A percentile compares a stretch with the other conserved stretches of the same genome.
Conservation (phyloP, 257 asterid species). For the Rauvolfia tetraphylla region DNA sequence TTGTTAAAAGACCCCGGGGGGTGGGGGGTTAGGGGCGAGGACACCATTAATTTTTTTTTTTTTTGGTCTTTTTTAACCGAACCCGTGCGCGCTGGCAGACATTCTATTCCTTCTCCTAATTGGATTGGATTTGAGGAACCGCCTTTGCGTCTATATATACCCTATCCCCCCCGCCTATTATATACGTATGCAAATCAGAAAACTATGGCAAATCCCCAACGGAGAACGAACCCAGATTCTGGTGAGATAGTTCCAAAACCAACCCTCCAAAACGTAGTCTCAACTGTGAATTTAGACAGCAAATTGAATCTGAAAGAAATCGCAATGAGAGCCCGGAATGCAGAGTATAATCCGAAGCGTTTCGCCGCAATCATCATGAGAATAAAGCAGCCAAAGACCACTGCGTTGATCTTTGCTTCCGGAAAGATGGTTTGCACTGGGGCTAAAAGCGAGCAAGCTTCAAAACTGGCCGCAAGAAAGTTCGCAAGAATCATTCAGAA, state of each 20-base stretch:
- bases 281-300: constrained; percentile 19
- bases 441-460: constrained; percentile 22
- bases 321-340: constrained; percentile 12
- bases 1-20: no score
- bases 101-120: no score
- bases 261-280: constrained; percentile 19
- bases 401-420: constrained; percentile 38
- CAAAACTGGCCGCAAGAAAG: constrained; percentile 16
- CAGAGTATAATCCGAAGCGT: constrained; percentile 26
- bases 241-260: not conserved
- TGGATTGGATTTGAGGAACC: no score
- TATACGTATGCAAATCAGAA: no score
- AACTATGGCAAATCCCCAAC: not conserved
- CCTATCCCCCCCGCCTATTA: no score
- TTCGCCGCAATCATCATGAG: constrained; percentile 44
- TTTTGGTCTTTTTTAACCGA: no score
- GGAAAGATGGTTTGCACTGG: constrained; percentile 30
- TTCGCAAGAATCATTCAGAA: constrained; percentile 7
- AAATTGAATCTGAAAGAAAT: constrained; percentile 14
- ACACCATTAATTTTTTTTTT: no score
- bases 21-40: no score
- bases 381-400: constrained; percentile 42
- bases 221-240: not conserved
- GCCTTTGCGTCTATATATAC: no score
- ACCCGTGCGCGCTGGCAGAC: no score